Base-by-base conservation (phyloP, 2,329 filamentous ascomycete species). In the Colletotrichum shisoi region DNA sequence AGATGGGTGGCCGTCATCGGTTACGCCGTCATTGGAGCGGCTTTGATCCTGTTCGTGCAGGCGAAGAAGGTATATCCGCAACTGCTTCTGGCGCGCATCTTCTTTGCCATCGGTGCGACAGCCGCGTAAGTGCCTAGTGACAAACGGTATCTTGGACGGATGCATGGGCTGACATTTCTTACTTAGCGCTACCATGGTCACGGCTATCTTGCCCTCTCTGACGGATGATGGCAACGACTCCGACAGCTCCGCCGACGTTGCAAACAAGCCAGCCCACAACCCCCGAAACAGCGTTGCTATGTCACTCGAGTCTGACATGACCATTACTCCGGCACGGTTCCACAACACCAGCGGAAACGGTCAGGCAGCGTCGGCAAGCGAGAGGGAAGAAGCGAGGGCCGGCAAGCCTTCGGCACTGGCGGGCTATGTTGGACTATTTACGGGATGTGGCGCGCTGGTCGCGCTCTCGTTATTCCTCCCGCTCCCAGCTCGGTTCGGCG, bases 41-140 rank as follows among this genome's bases (percentile, higher is more conserved):
- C 92, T 21, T 79, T 99, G 68, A 85, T 91, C 52, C 76, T 93
- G 15, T 92, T 97, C 73, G 94, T 97, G 31, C 92, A 96, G 82
- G 92, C 92, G 34, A 84, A 82, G 71, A 93, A 94, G 78, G 87
- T 97, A 9, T 97, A 97, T 78, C 94, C 95, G 11, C 90, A 96
- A 76, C 82, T 99, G 71, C 81, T 98, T 62, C 81, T 97, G 48
- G 93, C 91, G 62, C 86, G 95, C 71, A 82, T 98, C 57, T 82
- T 96, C 62, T 99, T 99, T 79, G 95, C 94, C 71, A 73, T 97
- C 19, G 95, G 95, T 27, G 95, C 92, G 21, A 93, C 94, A n/a
- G 95, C 94, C 24, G 89, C 91, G 84, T 94, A 75, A 80, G 85
- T 77, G 31, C 8, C 7, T 34, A 27, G 52, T 27, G 42, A 34